These are phyloP conservation scores for Fagopyrum esculentum DNA, from an alignment of 148 eudicot genomes.

Conservation along the genomic window DNA sequence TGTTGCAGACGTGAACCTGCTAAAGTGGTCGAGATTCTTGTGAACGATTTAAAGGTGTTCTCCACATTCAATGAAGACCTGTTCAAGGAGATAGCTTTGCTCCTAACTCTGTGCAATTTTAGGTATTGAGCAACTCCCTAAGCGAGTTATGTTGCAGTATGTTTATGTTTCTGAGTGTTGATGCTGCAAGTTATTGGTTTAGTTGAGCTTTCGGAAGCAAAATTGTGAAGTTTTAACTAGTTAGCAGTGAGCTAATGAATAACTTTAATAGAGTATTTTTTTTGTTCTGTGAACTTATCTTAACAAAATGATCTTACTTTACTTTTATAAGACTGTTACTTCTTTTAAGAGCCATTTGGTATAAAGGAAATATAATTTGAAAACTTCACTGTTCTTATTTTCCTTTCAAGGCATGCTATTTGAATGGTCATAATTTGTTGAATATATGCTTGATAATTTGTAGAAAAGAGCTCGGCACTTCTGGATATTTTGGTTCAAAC, in stretches of 20 bases:
- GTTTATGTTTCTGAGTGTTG: neutral
- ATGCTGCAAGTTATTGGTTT: neutral
- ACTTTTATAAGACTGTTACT: slow-evolving; percentile 1
- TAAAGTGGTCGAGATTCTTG: slow-evolving; percentile 54
- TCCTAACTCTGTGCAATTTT: slow-evolving; percentile 42
- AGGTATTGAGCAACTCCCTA: slow-evolving; percentile 29
- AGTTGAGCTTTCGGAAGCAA: neutral
- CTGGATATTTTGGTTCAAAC: slow-evolving; percentile 73
- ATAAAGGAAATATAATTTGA: neutral
- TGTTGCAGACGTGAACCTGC: slow-evolving; percentile 39
- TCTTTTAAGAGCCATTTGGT: neutral
- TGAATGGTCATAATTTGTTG: neutral
- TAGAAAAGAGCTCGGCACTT: slow-evolving; percentile 89
- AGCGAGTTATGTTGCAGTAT: neutral
- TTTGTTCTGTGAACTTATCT: neutral
- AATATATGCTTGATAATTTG: neutral
- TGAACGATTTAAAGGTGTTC: slow-evolving; percentile 53
- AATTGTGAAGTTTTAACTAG: neutral
- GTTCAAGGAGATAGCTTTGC: slow-evolving; percentile 49
- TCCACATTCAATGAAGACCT: slow-evolving; percentile 45
- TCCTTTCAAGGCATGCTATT: neutral
- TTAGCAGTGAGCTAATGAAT: neutral
- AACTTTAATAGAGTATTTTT: neutral
- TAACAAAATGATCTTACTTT: neutral
- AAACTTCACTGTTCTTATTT: neutral